phyloP scores from a whole-genome alignment of 139 green algal genomes.

The Yamagishiella unicocca region DNA sequence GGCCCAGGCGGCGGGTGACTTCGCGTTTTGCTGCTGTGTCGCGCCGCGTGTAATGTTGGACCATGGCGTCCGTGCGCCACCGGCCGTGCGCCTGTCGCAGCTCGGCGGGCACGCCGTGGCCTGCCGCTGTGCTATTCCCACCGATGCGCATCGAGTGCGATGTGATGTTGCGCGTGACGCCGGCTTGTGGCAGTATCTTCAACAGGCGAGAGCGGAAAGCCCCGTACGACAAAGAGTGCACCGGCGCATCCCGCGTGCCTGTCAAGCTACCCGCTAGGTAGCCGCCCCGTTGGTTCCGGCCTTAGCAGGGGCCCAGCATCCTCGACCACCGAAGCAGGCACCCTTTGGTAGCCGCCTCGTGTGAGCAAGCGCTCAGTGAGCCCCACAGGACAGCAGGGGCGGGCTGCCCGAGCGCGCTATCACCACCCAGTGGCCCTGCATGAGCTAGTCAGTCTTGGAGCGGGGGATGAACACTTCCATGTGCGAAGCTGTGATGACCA shows the following conservation, averaged over 20 bases:
- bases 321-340: background rate
- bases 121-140: background rate
- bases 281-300: background rate
- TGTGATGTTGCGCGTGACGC: background rate
- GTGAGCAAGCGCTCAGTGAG: background rate
- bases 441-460: slow-evolving; percentile 12
- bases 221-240: background rate
- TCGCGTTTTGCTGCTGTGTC: too few species aligned
- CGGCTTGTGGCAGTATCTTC: background rate
- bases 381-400: background rate
- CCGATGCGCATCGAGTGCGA: slow-evolving; percentile 11
- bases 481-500: background rate
- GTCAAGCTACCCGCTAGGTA: background rate
- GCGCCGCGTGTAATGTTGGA: too few species aligned
- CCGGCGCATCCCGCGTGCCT: background rate
- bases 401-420: background rate
- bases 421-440: background rate
- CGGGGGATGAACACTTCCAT: slow-evolving; percentile 20
- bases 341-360: background rate
- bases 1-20: too few species aligned
- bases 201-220: background rate
- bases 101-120: background rate
- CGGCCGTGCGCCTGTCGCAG: slow-evolving; percentile 6
- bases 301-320: background rate
- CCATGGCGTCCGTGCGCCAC: background rate